Base-by-base conservation (phyloP, 2,329 filamentous ascomycete species). In the Arthrobotrys musiformis region DNA sequence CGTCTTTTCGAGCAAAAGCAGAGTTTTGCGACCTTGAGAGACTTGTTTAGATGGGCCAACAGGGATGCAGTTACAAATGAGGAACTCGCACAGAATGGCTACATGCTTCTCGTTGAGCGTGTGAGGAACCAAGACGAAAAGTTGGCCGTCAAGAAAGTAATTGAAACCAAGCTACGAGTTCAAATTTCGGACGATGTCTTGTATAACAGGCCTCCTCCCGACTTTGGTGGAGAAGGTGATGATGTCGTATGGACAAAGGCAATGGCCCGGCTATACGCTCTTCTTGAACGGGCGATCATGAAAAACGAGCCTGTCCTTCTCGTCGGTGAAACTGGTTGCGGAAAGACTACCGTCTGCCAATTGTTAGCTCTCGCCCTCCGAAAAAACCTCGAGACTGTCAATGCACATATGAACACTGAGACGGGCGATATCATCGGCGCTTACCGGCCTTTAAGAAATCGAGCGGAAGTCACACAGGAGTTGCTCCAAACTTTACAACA, bases 351-450 rank as follows among this genome's bases (percentile, higher is more conserved):
- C 1, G 92, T 99, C 5, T 96, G 93, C 80, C 95, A 99, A 83
- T 88, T 97, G 82, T 87, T 98, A 64, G 93, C 95, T 2, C 91
- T 97, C 81, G 91, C 92, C 2, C 87, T 93, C 78, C 86, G 87
- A 15, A 93, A 91, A 81, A 86, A 92, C 79, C 85, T 99, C 42
- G 90, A 94, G 80, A 95, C 94, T 80, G 91, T 99, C 81, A 99
- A 99, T 82, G 95, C 96, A 1, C 96, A 99, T 83, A 94, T 98
- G 80, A 99, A 99, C 79, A 94, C 95, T 0, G 96, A 99, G 83
- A 98, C 96, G 0, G 94, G 95, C 15, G 95, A 99, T 83, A 86
- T 99, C 9, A 98, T 99, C 79, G 95, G 95, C 79, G 95, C 95
- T 2, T 95, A 99, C 83, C 87, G 95, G 75, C 95, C 95, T 2